Conservation (phyloP, 306 rosid genomes). For the Castanea crenata region DNA sequence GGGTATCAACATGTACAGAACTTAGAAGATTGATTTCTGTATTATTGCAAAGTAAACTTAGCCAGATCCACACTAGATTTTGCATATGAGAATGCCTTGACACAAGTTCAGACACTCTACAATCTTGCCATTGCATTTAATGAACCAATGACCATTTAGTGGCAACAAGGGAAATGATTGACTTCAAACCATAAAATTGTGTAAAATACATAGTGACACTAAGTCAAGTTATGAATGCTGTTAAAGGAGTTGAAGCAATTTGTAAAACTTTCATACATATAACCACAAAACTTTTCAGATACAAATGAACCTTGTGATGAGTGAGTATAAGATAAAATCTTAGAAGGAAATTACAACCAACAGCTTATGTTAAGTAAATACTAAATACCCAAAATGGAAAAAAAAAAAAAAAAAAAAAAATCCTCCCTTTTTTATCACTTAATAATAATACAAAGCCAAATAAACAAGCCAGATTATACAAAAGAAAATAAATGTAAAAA, state of each 20-base stretch:
- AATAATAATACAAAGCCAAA: background rate
- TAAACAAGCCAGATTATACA: background rate
- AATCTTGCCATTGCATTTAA: background rate
- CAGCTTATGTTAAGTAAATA: no score
- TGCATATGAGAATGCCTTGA: background rate
- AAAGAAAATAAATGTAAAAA: slow-evolving; percentile 9
- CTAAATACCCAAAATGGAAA: no score
- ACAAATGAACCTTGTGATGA: background rate
- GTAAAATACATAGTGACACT: background rate
- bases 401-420: no score
- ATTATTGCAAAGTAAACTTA: background rate
- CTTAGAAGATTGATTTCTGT: background rate
- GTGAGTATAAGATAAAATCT: background rate
- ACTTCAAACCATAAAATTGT: background rate
- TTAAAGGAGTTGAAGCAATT: background rate
- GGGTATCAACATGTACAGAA: background rate
- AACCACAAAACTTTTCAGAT: background rate
- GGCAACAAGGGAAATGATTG: background rate
- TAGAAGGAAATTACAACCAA: background rate
- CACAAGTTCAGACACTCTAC: background rate
- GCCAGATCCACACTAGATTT: background rate
- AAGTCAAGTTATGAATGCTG: background rate
- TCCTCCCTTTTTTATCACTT: background rate
- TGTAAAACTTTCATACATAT: background rate
- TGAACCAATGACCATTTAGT: background rate